phyloP scores from a whole-genome alignment of 2,329 filamentous ascomycete genomes.

The Didymella sp. region DNA sequence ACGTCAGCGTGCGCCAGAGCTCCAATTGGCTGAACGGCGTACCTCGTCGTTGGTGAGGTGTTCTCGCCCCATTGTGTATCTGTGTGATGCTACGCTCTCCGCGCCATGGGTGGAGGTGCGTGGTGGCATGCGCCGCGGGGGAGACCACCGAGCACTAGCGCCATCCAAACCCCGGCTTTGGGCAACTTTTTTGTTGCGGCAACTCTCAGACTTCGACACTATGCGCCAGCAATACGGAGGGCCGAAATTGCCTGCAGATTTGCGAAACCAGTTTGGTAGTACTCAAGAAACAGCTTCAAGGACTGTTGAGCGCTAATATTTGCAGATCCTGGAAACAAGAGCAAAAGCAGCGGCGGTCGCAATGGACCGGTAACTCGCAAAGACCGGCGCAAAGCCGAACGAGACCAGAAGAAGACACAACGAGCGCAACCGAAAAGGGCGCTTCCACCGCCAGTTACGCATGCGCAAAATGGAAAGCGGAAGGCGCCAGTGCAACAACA shows the following conservation, averaged over 20 bases:
- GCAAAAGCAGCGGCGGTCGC: conserved; percentile 34
- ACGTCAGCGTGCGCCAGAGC: conserved; percentile 1
- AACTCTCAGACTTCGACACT: conserved; percentile 26
- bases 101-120: conserved; percentile 30
- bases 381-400: conserved; percentile 71
- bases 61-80: conserved; percentile 54
- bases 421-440: conserved; percentile 29
- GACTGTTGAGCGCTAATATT: conserved; percentile 10
- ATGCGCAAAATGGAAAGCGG: conserved; percentile 28
- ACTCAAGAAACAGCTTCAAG: background rate
- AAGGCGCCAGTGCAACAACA: conserved; percentile 32
- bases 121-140: conserved; percentile 27
- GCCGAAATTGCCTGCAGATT: conserved; percentile 56
- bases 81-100: conserved; percentile 28
- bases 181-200: conserved; percentile 41
- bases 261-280: conserved; percentile 53
- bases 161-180: conserved; percentile 16
- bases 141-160: conserved; percentile 16
- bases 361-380: conserved; percentile 59
- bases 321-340: conserved; percentile 39
- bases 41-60: conserved; percentile 70
- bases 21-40: conserved; percentile 35
- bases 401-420: conserved; percentile 65
- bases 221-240: conserved; percentile 51
- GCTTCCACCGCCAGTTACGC: conserved; percentile 10